phyloP scores from a whole-genome alignment of 1,284 basidiomycete genomes.

The Termitomyces sp. region DNA sequence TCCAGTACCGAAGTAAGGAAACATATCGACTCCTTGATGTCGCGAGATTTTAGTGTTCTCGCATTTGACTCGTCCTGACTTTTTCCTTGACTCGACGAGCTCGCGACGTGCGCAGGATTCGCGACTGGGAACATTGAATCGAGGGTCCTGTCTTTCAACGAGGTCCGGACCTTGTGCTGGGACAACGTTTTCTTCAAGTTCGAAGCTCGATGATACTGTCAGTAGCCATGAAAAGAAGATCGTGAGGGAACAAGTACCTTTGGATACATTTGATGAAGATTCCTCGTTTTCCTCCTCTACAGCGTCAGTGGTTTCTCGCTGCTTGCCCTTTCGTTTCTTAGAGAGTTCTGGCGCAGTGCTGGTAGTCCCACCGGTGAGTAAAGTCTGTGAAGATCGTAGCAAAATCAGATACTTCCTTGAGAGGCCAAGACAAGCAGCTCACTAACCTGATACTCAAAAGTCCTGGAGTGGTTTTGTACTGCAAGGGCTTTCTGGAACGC shows the following conservation, averaged over 20 bases:
- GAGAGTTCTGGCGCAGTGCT: conserved; percentile 26
- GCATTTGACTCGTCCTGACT: conserved; percentile 13
- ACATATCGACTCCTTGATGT: conserved; percentile 78
- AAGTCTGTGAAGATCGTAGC: conserved; percentile 40
- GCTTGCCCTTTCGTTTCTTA: conserved; percentile 43
- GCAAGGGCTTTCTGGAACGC: conserved; percentile 65
- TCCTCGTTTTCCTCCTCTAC: conserved; percentile 19
- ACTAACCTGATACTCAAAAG: conserved; percentile 79
- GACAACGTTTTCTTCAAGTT: conserved; percentile 53
- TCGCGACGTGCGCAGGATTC: conserved; percentile 42
- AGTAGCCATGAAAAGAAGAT: neutral
- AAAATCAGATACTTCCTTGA: neutral
- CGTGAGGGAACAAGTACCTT: conserved; percentile 6
- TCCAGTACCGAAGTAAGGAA: conserved; percentile 74
- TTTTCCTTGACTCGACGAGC: conserved; percentile 19
- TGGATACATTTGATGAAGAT: conserved; percentile 12
- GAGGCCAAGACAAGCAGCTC: neutral
- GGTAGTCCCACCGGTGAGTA: conserved; percentile 51
- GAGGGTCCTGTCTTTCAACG: conserved; percentile 81
- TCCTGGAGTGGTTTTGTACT: conserved; percentile 62
- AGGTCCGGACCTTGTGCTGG: conserved; percentile 91
- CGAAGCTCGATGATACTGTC: conserved; percentile 13
- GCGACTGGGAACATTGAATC: conserved; percentile 85
- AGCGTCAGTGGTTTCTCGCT: conserved; percentile 35
- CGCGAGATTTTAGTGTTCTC: conserved; percentile 33